Percentiles rank a stretch among this genome's conserved stretches.
phyloP scores from a whole-genome alignment of 2,329 filamentous ascomycete species.

The Coniochaeta sp. region DNA sequence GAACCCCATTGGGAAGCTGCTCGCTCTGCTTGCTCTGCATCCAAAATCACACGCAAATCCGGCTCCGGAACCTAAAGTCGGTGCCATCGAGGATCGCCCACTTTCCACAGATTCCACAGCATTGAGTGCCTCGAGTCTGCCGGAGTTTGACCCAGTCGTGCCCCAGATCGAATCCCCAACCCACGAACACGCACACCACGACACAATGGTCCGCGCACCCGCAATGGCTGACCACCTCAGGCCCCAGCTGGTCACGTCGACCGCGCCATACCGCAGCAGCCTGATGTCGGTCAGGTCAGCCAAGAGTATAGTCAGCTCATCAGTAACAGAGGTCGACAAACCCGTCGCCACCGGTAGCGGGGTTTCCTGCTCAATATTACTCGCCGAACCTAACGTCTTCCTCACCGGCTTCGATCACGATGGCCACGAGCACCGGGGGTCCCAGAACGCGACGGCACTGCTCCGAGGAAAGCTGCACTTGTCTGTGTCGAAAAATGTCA shows the following conservation, averaged over 20 bases:
- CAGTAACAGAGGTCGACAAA: slow-evolving; percentile 54
- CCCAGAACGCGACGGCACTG: slow-evolving; percentile 65
- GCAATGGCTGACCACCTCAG: slow-evolving; percentile 23
- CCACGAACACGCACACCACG: not conserved
- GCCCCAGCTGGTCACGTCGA: slow-evolving; percentile 16
- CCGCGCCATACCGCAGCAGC: slow-evolving; percentile 36
- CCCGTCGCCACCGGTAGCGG: slow-evolving; percentile 75
- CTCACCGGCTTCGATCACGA: slow-evolving; percentile 72
- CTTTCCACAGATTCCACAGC: not conserved
- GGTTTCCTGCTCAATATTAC: slow-evolving; percentile 63
- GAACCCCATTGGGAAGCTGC: slow-evolving; percentile 19
- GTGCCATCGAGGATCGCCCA: not conserved
- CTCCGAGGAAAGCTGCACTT: slow-evolving; percentile 78
- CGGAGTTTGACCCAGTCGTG: not conserved
- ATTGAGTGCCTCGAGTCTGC: not conserved
- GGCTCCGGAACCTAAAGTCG: not conserved
- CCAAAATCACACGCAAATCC: slow-evolving; percentile 7
- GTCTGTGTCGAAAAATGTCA: slow-evolving; percentile 79
- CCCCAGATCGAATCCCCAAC: not conserved
- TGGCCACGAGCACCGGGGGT: slow-evolving; percentile 45
- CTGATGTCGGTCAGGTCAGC: slow-evolving; percentile 42
- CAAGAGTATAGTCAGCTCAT: slow-evolving; percentile 43
- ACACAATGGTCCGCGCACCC: slow-evolving; percentile 6
- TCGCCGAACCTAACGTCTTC: slow-evolving; percentile 77
- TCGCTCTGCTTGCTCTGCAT: slow-evolving; percentile 15